Base-by-base conservation (phyloP, 1,284 basidiomycete species). In the Megacollybia platyphylla region DNA sequence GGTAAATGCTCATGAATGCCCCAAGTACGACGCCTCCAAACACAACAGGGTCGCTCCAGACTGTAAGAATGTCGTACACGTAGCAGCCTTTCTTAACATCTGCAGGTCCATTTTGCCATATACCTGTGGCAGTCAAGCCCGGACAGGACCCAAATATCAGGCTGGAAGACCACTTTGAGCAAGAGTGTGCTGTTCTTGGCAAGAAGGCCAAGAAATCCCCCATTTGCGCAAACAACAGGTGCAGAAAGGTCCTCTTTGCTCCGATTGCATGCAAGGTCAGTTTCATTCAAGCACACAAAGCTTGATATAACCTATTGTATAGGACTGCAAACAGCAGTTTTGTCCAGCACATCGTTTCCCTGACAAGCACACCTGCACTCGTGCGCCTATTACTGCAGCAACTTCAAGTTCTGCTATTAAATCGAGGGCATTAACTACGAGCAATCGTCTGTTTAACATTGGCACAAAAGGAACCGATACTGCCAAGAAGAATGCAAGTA, bases 271-370 rank as follows among this genome's bases (percentile, higher is more conserved):
- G 86, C 49, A 68, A 71, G 42, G 85, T 87, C 57, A 44, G 81
- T 68, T 30, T 37, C 2, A 5, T 37, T 29, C 41, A 8, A 41
- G 35, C 32, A 40, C 36, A 24, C 44, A 2, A 11, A 6, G 31
- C 6, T 4, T 15, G 10, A 15, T 4, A 3, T 34, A 6, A 40
- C 39, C 13, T 40, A 40, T 9, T 10, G 15, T 47, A 2, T 44
- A 87, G 84, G 70, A 68, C 57, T 87, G 84, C 58, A 68, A 60
- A 40, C 63, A 73, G 44, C 76, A 82, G 48, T 87, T 77, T 53
- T 87, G 84, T 51, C 70, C 81, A 1, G 59, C 72, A 15, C 84
- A 87, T 52, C 79, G 85, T 31, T 86, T 85, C 57, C 78, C 80
- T 4, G 62, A 62, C 38, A 77, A 79, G 51, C 84, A 87, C 49